These are phyloP conservation scores for Zygotorulaspora chibaensis DNA, from an alignment of 805 yeast species.

Conservation along the genomic window DNA sequence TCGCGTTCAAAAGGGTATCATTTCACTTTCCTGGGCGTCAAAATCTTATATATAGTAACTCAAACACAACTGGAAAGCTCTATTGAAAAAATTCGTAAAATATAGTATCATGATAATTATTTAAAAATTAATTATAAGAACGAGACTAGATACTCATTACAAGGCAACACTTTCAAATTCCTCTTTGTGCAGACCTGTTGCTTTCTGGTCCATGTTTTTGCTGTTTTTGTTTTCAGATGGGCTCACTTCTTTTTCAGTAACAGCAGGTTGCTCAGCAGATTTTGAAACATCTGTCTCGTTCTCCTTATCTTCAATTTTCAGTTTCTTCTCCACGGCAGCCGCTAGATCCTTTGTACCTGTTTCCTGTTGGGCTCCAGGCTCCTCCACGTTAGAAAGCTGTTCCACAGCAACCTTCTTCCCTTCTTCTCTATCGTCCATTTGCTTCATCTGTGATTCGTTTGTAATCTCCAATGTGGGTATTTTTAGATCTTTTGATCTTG, in stretches of 20 bases:
- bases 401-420: no score
- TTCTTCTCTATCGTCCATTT: conserved; percentile 9
- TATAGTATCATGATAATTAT: background rate
- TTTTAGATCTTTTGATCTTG: background rate
- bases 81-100: background rate
- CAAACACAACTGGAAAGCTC: background rate
- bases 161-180: conserved; percentile 33
- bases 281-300: background rate
- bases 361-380: background rate
- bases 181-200: conserved; percentile 14
- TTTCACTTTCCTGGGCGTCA: background rate
- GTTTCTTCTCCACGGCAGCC: background rate
- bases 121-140: background rate
- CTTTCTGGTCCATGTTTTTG: conserved; percentile 4
- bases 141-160: conserved; percentile 10
- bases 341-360: background rate
- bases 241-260: conserved; percentile 1
- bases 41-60: background rate
- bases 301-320: background rate
- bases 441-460: background rate
- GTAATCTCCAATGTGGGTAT: background rate
- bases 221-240: background rate
- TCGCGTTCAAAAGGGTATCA: background rate
- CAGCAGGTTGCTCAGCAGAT: conserved; percentile 8
- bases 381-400: conserved; percentile 1